Conservation (phyloP, 176 grass and related monocot species). For the Oryza officinalis region DNA sequence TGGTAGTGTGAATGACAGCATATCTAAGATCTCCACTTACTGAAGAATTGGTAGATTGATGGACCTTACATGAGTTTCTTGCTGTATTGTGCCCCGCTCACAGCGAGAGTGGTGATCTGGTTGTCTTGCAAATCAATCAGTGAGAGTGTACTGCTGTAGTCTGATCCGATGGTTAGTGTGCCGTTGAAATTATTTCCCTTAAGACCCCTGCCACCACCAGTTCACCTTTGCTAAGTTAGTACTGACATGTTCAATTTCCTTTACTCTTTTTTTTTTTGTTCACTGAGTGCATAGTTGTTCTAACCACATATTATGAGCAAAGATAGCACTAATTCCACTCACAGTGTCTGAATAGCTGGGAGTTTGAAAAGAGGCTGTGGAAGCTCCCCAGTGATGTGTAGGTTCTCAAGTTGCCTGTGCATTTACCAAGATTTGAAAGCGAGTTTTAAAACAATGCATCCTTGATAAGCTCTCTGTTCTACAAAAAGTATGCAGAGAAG, state of each 20-base stretch:
- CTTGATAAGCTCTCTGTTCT: background rate
- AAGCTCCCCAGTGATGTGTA: slow-evolving; percentile 49
- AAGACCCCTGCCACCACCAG: slow-evolving; percentile 51
- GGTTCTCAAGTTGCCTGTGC: slow-evolving; percentile 65
- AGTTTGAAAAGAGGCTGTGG: slow-evolving; percentile 60
- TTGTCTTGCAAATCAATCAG: slow-evolving; percentile 78
- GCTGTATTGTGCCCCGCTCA: slow-evolving; percentile 31
- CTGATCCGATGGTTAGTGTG: slow-evolving; percentile 51
- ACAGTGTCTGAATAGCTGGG: slow-evolving; percentile 72
- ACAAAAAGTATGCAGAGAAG: background rate
- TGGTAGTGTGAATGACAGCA: background rate
- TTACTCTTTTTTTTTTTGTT: background rate
- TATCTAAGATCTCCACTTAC: background rate
- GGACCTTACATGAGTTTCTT: slow-evolving; percentile 57
- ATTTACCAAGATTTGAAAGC: background rate
- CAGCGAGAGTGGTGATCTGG: slow-evolving; percentile 24
- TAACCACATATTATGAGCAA: background rate
- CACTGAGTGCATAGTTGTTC: background rate
- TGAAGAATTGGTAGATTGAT: background rate
- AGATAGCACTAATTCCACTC: slow-evolving; percentile 38
- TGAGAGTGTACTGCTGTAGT: slow-evolving; percentile 52
- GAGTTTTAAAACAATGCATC: background rate
- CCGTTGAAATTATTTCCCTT: slow-evolving; percentile 66
- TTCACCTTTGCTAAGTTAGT: background rate
- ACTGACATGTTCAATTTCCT: background rate